These are phyloP conservation scores for Monosporozyma aerobia DNA, from an alignment of 805 yeast genomes.

Conservation along the genomic window DNA sequence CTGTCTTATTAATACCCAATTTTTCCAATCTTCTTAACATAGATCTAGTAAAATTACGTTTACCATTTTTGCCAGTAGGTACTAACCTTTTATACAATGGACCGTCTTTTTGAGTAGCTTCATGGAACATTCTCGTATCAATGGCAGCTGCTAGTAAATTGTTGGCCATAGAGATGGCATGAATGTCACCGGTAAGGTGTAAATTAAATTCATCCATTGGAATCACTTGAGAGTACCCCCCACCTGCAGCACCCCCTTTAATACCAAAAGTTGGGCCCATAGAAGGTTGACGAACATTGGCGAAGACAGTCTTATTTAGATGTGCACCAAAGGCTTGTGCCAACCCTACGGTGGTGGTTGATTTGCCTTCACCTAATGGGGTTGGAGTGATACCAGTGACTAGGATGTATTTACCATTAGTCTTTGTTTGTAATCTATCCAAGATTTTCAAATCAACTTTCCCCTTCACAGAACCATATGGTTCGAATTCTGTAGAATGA, in stretches of 20 bases:
- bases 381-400: conserved; percentile 98
- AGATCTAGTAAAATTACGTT: conserved; percentile 66
- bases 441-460: conserved; percentile 65
- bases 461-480: conserved; percentile 83
- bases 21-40: conserved; percentile 68
- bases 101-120: conserved; percentile 70
- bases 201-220: conserved; percentile 98
- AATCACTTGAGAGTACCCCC: conserved; percentile 94
- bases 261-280: conserved; percentile 99
- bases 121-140: conserved; percentile 96
- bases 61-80: conserved; percentile 68
- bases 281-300: conserved; percentile 94
- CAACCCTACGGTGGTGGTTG: conserved; percentile 91
- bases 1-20: conserved; percentile 71
- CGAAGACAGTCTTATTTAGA: conserved; percentile 71
- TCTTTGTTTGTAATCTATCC: conserved; percentile 53
- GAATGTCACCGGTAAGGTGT: conserved; percentile 96
- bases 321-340: conserved; percentile 97
- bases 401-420: conserved; percentile 76
- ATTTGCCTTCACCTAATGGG: conserved; percentile 96
- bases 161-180: conserved; percentile 90
- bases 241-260: conserved; percentile 99
- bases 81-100: conserved; percentile 80
- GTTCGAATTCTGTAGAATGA: conserved; percentile 68
- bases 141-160: conserved; percentile 93